Conservation (phyloP, 257 asterid species). For the Asclepias syriaca region DNA sequence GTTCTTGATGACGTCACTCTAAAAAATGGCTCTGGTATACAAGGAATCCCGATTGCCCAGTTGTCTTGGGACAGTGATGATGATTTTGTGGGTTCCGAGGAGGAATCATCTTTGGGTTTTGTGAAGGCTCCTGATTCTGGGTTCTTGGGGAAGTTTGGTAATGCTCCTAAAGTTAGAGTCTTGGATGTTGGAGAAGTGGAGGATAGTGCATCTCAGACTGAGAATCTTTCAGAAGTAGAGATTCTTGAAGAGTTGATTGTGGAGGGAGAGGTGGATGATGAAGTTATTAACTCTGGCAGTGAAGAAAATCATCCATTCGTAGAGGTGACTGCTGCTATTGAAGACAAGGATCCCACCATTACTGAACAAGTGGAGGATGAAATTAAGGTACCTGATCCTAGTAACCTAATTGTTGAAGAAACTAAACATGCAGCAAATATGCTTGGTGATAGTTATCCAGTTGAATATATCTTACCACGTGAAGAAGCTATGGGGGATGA, state of each 20-base stretch:
- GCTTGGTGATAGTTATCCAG: conserved; percentile 18
- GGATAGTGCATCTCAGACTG: conserved; percentile 26
- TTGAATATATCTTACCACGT: conserved; percentile 5
- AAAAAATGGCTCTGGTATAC: conserved; percentile 15
- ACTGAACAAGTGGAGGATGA: conserved; percentile 26
- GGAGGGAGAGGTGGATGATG: conserved; percentile 16
- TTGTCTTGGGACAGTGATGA: conserved; percentile 60
- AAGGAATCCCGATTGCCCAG: conserved; percentile 52
- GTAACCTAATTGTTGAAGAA: conserved; percentile 10
- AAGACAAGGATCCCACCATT: conserved; percentile 23
- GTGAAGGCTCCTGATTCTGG: conserved; percentile 38
- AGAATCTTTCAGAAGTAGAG: conserved; percentile 30
- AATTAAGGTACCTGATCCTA: conserved; percentile 24
- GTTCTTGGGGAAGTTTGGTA: conserved; percentile 30
- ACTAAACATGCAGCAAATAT: conserved; percentile 3
- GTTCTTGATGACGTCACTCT: conserved; percentile 22
- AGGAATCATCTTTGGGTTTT: conserved; percentile 35
- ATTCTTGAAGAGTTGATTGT: conserved; percentile 28
- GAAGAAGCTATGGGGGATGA: conserved; percentile 10
- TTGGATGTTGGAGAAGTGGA: conserved; percentile 36
- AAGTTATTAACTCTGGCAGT: conserved; percentile 19
- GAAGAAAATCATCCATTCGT: conserved; percentile 27
- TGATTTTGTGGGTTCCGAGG: conserved; percentile 45
- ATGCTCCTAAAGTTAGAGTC: conserved; percentile 48
- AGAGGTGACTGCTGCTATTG: conserved; percentile 19